Evolutionary conservation across 768 basidiomycete species (phyloP).

Genomic region (Artomyces pyxidatus): DNA sequence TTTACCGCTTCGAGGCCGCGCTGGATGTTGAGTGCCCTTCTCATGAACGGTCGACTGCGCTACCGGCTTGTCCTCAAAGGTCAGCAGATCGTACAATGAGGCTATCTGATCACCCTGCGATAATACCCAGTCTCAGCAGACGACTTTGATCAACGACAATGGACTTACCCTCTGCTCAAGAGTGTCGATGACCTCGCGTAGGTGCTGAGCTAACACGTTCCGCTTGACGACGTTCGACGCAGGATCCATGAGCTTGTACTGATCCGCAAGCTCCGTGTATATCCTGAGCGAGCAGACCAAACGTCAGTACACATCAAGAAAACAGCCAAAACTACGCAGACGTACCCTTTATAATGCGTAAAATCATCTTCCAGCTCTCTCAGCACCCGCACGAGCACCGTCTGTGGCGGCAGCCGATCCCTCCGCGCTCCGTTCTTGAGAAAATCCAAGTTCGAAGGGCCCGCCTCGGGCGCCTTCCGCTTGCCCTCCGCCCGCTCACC

Average conservation of each 20-base stretch:
- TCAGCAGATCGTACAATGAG: conserved; percentile 77
- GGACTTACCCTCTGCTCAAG: conserved; percentile 78
- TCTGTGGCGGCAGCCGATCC: conserved; percentile 69
- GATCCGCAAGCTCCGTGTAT: conserved; percentile 84
- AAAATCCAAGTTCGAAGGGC: conserved; percentile 6
- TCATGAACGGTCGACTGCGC: conserved; percentile 14
- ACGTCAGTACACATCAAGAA: neutral
- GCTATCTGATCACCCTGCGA: conserved; percentile 87
- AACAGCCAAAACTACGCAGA: conserved; percentile 9
- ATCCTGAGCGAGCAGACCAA: conserved; percentile 43
- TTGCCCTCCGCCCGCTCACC: neutral
- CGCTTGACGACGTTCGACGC: conserved; percentile 74
- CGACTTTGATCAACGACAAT: conserved; percentile 4
- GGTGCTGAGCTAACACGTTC: conserved; percentile 79
- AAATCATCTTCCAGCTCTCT: conserved; percentile 94
- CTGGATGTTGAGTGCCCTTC: no score
- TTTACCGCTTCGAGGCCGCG: no score
- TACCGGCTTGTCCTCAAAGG: conserved; percentile 60
- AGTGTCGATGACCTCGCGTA: conserved; percentile 86
- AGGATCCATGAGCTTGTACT: conserved; percentile 87
- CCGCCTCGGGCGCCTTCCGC: neutral
- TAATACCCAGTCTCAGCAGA: conserved; percentile 5
- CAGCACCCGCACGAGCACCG: conserved; percentile 74
- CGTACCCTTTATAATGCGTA: conserved; percentile 86
- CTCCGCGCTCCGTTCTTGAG: conserved; percentile 7